A percentile compares a stretch with the other conserved stretches of the same genome.
phyloP scores from a whole-genome alignment of 2,329 filamentous ascomycete species.

The Pseudogymnoascus sp. region DNA sequence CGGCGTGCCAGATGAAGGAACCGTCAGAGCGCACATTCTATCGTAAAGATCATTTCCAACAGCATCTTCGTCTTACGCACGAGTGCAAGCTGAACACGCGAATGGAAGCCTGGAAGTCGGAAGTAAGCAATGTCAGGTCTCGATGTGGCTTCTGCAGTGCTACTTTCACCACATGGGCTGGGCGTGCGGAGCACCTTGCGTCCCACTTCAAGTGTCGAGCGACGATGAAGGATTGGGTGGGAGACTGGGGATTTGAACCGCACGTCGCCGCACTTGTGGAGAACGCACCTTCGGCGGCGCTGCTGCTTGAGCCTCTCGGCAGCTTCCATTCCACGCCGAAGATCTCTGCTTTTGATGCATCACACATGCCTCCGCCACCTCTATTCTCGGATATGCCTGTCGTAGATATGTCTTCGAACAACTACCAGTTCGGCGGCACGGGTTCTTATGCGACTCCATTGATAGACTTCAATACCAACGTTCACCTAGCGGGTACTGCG shows the following conservation, averaged over 20 bases:
- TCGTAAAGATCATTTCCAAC: slow-evolving; percentile 54
- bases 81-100: slow-evolving; percentile 44
- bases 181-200: slow-evolving; percentile 35
- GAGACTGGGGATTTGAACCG: slow-evolving; percentile 34
- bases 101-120: slow-evolving; percentile 54
- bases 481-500: background rate
- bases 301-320: background rate
- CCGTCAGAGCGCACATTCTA: slow-evolving; percentile 52
- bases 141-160: slow-evolving; percentile 37
- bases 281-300: background rate
- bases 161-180: slow-evolving; percentile 37
- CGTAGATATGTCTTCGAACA: background rate
- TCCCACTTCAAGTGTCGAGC: slow-evolving; percentile 33
- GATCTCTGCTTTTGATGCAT: background rate
- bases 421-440: background rate
- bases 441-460: background rate
- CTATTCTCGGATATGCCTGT: background rate
- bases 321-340: background rate
- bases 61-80: slow-evolving; percentile 54
- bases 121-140: slow-evolving; percentile 45
- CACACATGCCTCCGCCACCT: slow-evolving; percentile 2
- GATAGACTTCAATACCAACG: background rate
- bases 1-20: slow-evolving; percentile 50
- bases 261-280: slow-evolving; percentile 28
- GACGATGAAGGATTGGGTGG: slow-evolving; percentile 34